phyloP scores from a whole-genome alignment of 2,329 filamentous ascomycete species.

The Diaporthe sp. region DNA sequence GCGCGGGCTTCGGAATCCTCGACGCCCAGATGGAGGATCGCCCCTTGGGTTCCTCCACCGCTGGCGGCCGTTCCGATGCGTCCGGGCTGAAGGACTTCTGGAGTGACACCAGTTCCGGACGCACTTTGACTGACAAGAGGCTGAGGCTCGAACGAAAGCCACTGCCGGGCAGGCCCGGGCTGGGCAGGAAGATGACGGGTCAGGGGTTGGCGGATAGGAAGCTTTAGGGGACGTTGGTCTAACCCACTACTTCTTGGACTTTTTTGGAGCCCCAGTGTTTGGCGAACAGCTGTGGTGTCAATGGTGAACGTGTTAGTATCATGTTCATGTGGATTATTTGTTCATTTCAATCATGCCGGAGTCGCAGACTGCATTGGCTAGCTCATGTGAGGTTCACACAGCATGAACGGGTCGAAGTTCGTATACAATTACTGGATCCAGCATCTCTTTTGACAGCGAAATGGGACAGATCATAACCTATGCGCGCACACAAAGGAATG shows the following conservation, averaged over 20 bases:
- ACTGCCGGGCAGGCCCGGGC: constrained; percentile 34
- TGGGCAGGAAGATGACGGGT: constrained; percentile 28
- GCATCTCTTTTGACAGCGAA: background rate
- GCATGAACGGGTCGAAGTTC: background rate
- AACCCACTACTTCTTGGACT: constrained; percentile 25
- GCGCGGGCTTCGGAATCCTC: constrained; percentile 35
- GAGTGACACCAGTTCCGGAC: background rate
- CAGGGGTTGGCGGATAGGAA: constrained; percentile 29
- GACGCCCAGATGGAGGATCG: background rate
- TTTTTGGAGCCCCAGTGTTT: background rate
- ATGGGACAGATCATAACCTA: background rate
- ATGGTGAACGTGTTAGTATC: background rate
- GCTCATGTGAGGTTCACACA: background rate
- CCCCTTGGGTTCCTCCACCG: background rate
- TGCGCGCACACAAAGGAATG: background rate
- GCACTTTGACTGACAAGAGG: background rate
- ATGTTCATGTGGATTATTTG: background rate
- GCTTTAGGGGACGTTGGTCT: constrained; percentile 37
- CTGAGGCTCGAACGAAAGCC: constrained; percentile 31
- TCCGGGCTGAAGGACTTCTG: background rate
- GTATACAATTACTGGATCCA: constrained; percentile 8
- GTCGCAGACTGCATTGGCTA: constrained; percentile 17
- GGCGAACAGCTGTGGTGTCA: background rate
- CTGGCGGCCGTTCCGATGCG: background rate
- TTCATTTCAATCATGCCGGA: too few relatives aligned